Percentiles rank a stretch among this genome's conserved stretches.
Evolutionary conservation across 1,139 yeast species (phyloP).

Genomic region (Nadsonia commutata): DNA sequence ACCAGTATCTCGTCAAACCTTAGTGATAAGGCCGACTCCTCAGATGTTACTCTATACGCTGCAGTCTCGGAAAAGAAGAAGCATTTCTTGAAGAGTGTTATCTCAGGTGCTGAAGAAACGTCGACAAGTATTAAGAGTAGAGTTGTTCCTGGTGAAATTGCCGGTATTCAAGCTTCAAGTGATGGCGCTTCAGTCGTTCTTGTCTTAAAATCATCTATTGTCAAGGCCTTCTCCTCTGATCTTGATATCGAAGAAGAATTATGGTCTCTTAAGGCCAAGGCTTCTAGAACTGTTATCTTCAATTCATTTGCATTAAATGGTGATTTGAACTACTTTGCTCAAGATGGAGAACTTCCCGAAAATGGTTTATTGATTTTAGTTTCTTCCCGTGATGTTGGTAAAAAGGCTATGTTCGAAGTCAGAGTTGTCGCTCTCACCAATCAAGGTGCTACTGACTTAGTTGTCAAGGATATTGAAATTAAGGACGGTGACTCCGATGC

Average conservation of each 20-base stretch:
- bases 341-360: slow-evolving; percentile 11
- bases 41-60: slow-evolving; percentile 12
- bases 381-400: slow-evolving; percentile 11
- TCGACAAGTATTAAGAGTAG: slow-evolving; percentile 6
- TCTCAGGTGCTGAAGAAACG: slow-evolving; percentile 7
- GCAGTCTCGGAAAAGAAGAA: slow-evolving; percentile 17
- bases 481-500: slow-evolving; percentile 7
- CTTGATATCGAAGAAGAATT: slow-evolving; percentile 6
- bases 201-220: slow-evolving; percentile 11
- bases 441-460: slow-evolving; percentile 9
- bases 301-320: slow-evolving; percentile 7
- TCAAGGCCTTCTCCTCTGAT: slow-evolving; percentile 9
- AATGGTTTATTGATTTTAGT: slow-evolving; percentile 15
- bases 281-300: slow-evolving; percentile 11
- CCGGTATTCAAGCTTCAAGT: slow-evolving; percentile 9
- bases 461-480: slow-evolving; percentile 10
- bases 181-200: slow-evolving; percentile 10
- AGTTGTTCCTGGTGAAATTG: slow-evolving; percentile 9
- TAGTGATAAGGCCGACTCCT: neutral
- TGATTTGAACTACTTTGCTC: neutral
- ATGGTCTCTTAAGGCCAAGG: slow-evolving; percentile 13
- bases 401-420: slow-evolving; percentile 10
- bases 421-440: slow-evolving; percentile 12
- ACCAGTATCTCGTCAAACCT: slow-evolving; percentile 14
- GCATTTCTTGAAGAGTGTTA: slow-evolving; percentile 11